A percentile compares a stretch with the other conserved stretches of the same genome.
Evolutionary conservation across 2,329 filamentous ascomycete species (phyloP).

Genomic region (Thyridium curvatum): DNA sequence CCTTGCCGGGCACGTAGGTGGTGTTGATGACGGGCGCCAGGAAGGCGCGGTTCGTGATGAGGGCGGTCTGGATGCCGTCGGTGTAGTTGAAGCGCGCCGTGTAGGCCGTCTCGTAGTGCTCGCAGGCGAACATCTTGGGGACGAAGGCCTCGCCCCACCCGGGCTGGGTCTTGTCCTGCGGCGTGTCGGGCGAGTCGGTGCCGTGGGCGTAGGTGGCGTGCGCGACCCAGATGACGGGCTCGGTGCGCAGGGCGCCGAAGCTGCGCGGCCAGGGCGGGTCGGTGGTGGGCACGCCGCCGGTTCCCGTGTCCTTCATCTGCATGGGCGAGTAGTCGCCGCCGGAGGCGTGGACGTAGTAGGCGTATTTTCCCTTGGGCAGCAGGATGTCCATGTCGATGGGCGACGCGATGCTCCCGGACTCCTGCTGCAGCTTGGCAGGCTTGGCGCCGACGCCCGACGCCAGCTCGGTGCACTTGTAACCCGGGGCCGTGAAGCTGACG

Average conservation of each 20-base stretch:
- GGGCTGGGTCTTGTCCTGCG: constrained; percentile 11
- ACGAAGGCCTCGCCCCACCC: constrained; percentile 23
- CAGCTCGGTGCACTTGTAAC: constrained; percentile 29
- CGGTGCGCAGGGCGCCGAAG: constrained; percentile 28
- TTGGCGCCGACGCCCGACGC: constrained; percentile 20
- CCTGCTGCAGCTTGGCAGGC: constrained; percentile 10
- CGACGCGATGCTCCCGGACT: constrained; percentile 18
- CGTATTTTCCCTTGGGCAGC: constrained; percentile 21
- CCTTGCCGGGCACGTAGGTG: constrained; percentile 15
- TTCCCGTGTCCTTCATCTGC: constrained; percentile 19
- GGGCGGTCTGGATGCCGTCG: constrained; percentile 19
- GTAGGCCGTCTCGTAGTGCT: constrained; percentile 29
- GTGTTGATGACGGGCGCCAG: constrained; percentile 26
- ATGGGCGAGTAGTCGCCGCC: constrained; percentile 23
- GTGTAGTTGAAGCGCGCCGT: constrained; percentile 24
- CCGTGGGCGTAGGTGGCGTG: constrained; percentile 17
- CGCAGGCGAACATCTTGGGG: constrained; percentile 28
- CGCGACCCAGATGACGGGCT: constrained; percentile 32
- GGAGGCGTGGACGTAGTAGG: constrained; percentile 23
- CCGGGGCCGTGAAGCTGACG: constrained; percentile 27
- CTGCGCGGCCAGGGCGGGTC: constrained; percentile 18
- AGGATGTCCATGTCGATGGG: constrained; percentile 24
- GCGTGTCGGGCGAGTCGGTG: constrained; percentile 5
- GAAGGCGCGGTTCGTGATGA: constrained; percentile 16
- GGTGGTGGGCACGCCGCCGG: constrained; percentile 22